Evolutionary conservation across 2,329 filamentous ascomycete genomes (phyloP), one percentile per base, ranked within the genome.

Genomic region (Cordyceps tenuipes): DNA sequence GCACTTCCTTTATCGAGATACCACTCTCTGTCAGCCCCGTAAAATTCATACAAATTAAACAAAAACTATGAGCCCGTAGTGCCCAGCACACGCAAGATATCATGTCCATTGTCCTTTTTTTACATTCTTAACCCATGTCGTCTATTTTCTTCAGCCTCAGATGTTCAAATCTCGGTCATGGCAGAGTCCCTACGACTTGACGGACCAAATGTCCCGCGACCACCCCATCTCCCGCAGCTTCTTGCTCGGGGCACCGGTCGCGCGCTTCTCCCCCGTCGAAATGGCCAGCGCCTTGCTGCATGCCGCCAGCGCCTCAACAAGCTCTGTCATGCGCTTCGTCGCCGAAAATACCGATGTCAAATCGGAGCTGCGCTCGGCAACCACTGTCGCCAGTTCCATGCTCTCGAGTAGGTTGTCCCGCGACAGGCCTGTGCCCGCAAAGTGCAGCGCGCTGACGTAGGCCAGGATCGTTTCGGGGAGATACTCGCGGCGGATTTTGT

Each of bases 401-500:
- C 87, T 89, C 69, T 93, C 86, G 29, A 94, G 80, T 19, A 96
- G 79, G 64, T 88, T 83, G 61, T 93, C 89, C 48, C 91, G 85
- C 50, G 85, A 87, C 48, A 95, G 77, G 53, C 84, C 81, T 51
- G 85, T 86, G 3, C 90, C 91, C 0, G 89, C 88, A 68, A 88
- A 89, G 70, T 95, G 89, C 54, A 97, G 77, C 1, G 89, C 86
- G 67, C 83, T 87, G 69, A 94, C 84, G 71, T 94, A 97, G 3
- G 89, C 90, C 54, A 99, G 80, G 47, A 96, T 79, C 19, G 90
- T 82, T 70, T 97, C 91, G 2, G 94, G 92, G 3, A 99, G 79
- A 72, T 96, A 97, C 0, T 84, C 82, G 59, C 85, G 82, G 64
- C 91, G 85, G 56, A 97, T 83, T 26, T 79, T 75, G 52, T 75